A percentile compares a stretch with the other conserved stretches of the same genome.
Conservation (phyloP, 768 basidiomycete genomes). For the Boletus sp. region DNA sequence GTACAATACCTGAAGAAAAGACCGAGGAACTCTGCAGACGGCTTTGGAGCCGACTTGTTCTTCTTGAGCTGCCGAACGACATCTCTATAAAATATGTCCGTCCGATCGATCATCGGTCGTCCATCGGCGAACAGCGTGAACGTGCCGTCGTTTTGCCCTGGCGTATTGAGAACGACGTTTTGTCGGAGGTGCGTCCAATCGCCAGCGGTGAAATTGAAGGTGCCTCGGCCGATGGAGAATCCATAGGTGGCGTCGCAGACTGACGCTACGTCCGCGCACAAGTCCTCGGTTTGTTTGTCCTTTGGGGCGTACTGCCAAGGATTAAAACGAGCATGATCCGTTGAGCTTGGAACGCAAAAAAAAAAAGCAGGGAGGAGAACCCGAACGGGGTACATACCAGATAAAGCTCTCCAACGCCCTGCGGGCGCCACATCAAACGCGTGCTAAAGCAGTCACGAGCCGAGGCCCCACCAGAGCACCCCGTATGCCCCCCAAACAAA, state of each 20-base stretch:
- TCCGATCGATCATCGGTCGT: conserved; percentile 45
- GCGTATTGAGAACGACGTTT: conserved; percentile 70
- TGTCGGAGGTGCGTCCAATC: conserved; percentile 74
- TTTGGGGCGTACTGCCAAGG: conserved; percentile 68
- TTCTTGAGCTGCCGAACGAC: conserved; percentile 15
- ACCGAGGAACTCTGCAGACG: conserved; percentile 44
- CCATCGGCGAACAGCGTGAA: conserved; percentile 70
- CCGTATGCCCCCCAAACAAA: conserved; percentile 63
- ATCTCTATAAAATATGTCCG: conserved; percentile 64
- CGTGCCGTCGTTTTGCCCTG: conserved; percentile 63
- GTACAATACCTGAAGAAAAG: conserved; percentile 73
- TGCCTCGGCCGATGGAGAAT: conserved; percentile 70
- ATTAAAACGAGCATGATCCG: not conserved
- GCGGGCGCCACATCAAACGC: conserved; percentile 75
- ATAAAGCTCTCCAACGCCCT: conserved; percentile 74
- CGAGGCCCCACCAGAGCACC: conserved; percentile 72
- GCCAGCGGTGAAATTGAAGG: conserved; percentile 61
- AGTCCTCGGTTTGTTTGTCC: conserved; percentile 55
- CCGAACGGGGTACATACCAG: conserved; percentile 43
- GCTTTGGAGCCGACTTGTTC: not conserved
- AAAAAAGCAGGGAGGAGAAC: not conserved
- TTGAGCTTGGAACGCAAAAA: not conserved
- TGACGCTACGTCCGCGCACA: conserved; percentile 60
- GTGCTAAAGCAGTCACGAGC: conserved; percentile 81
- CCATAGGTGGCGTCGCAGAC: conserved; percentile 69